A percentile compares a stretch with the other conserved stretches of the same genome.
Conservation (phyloP, 176 grass and related monocot species). For the Rhipidocladum racemiflorum region DNA sequence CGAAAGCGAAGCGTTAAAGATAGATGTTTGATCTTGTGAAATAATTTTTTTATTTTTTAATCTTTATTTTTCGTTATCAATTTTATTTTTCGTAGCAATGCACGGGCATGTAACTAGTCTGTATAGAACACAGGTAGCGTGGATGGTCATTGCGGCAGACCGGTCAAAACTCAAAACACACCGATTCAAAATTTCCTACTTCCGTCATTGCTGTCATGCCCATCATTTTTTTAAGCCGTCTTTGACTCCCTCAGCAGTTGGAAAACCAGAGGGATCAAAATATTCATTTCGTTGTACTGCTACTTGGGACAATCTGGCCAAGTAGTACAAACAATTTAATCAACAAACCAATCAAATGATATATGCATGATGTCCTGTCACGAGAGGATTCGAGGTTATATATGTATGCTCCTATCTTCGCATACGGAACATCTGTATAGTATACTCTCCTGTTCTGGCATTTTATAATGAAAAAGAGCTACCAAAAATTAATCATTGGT, state of each 20-base stretch:
- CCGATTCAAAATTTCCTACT: too few species aligned
- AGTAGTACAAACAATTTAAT: neutral
- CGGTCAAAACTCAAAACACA: too few species aligned
- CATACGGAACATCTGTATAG: neutral
- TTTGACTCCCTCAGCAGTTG: conserved; percentile 3
- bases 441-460: neutral
- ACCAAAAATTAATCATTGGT: neutral
- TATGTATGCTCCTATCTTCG: neutral
- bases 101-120: too few species aligned
- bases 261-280: neutral
- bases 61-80: too few species aligned
- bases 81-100: too few species aligned
- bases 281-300: neutral
- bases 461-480: neutral
- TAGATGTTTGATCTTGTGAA: too few species aligned
- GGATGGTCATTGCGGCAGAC: too few species aligned
- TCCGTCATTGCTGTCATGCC: too few species aligned
- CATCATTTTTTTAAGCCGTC: neutral
- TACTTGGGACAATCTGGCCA: neutral
- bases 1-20: too few species aligned
- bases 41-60: too few species aligned
- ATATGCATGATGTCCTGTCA: neutral
- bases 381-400: neutral
- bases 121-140: neutral
- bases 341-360: neutral